These are phyloP conservation scores for Heterobasidion parviporum DNA, from an alignment of 1,284 basidiomycete species.

Conservation along the genomic window DNA sequence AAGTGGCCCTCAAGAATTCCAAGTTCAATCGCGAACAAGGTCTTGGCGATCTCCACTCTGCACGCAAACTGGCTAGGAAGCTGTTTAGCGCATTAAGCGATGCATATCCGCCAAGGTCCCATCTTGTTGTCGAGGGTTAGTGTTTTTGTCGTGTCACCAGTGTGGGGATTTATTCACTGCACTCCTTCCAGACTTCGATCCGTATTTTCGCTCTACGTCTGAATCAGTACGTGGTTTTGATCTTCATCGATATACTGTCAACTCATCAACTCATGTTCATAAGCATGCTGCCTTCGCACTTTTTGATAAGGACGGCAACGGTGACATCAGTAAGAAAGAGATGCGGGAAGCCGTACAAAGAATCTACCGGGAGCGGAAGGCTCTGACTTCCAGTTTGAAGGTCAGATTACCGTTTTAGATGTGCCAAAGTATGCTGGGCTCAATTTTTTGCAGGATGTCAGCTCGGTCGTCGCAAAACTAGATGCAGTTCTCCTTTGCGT, in stretches of 20 bases:
- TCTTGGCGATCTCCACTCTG: slow-evolving; percentile 55
- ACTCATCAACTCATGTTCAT: neutral
- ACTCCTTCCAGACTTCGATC: slow-evolving; percentile 50
- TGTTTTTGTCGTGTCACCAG: neutral
- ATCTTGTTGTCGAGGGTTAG: slow-evolving; percentile 60
- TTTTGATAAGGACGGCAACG: slow-evolving; percentile 81
- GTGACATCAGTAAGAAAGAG: slow-evolving; percentile 72
- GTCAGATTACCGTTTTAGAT: slow-evolving; percentile 21
- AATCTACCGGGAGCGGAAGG: slow-evolving; percentile 75
- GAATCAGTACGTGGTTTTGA: slow-evolving; percentile 51
- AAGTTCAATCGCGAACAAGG: slow-evolving; percentile 50
- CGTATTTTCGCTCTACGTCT: slow-evolving; percentile 65
- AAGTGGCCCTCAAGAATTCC: slow-evolving; percentile 62
- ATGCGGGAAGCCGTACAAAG: slow-evolving; percentile 82
- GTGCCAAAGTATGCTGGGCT: neutral
- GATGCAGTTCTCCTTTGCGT: slow-evolving; percentile 65
- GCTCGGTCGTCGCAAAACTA: slow-evolving; percentile 66
- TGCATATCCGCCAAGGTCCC: slow-evolving; percentile 45
- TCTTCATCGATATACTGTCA: neutral
- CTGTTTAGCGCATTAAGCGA: slow-evolving; percentile 64
- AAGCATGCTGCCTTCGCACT: slow-evolving; percentile 66
- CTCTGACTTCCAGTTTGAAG: slow-evolving; percentile 65
- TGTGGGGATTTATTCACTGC: neutral
- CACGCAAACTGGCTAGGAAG: slow-evolving; percentile 65
- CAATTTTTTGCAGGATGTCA: slow-evolving; percentile 41